Conservation (phyloP, 2,329 filamentous ascomycete genomes). For the Pyricularia sp. region DNA sequence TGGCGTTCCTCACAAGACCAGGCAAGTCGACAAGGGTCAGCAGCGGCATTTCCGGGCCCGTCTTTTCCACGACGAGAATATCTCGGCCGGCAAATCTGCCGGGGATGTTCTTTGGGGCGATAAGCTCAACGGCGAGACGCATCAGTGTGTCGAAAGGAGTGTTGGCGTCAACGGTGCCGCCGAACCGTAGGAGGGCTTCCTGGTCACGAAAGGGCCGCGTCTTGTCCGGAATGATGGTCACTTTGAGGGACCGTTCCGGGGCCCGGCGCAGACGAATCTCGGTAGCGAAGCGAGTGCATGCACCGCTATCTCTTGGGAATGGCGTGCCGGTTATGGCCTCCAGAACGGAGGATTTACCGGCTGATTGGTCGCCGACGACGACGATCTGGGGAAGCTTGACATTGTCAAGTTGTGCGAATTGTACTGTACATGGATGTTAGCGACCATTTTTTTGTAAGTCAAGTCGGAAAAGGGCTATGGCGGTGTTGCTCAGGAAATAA, state of each 20-base stretch:
- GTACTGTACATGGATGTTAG: slow-evolving; percentile 8
- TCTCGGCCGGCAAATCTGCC: slow-evolving; percentile 38
- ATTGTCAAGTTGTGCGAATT: slow-evolving; percentile 20
- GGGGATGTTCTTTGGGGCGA: slow-evolving; percentile 34
- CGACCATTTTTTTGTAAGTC: background rate
- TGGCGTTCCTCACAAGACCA: slow-evolving; percentile 41
- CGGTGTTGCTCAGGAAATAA: background rate
- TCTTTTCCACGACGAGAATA: slow-evolving; percentile 45
- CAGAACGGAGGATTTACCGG: slow-evolving; percentile 50
- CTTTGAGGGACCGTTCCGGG: slow-evolving; percentile 28
- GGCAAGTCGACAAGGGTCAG: slow-evolving; percentile 50
- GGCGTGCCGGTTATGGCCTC: slow-evolving; percentile 50
- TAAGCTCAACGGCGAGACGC: slow-evolving; percentile 35
- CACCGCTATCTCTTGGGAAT: slow-evolving; percentile 44
- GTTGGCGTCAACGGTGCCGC: slow-evolving; percentile 29
- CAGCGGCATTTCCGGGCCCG: slow-evolving; percentile 44
- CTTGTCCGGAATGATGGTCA: slow-evolving; percentile 43
- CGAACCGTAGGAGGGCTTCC: slow-evolving; percentile 31
- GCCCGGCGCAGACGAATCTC: slow-evolving; percentile 27
- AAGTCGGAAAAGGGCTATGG: background rate
- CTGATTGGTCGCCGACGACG: slow-evolving; percentile 51
- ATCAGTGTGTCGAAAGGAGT: slow-evolving; percentile 37
- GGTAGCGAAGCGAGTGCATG: slow-evolving; percentile 50
- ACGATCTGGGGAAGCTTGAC: slow-evolving; percentile 45
- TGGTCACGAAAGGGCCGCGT: slow-evolving; percentile 32